A percentile compares a stretch with the other conserved stretches of the same genome.
phyloP scores from a whole-genome alignment of 106 monocot genomes.

The Dendrobium chrysotoxum region DNA sequence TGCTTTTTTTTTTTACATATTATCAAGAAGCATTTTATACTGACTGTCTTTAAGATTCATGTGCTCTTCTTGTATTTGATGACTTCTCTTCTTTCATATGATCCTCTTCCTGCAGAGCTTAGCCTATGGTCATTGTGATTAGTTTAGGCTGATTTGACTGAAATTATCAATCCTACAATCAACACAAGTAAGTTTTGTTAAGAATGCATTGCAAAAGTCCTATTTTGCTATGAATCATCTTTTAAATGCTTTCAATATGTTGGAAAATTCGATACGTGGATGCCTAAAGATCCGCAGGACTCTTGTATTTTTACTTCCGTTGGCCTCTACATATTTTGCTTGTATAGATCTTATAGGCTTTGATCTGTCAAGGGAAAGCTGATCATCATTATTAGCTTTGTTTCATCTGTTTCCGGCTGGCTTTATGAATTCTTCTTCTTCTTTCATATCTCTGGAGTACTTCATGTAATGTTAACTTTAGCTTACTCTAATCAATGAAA shows the following conservation, averaged over 20 bases:
- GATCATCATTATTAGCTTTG: too few relatives aligned
- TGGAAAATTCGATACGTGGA: background rate
- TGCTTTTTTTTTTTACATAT: background rate
- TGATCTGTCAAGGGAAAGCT: background rate
- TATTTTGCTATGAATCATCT: background rate
- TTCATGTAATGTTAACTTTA: background rate
- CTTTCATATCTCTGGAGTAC: background rate
- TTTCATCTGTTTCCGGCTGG: background rate
- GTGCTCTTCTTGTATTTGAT: background rate
- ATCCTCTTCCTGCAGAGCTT: background rate
- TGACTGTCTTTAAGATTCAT: background rate
- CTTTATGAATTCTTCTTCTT: background rate
- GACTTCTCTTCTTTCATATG: background rate
- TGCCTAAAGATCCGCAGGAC: background rate
- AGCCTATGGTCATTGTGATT: background rate
- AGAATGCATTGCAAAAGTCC: background rate
- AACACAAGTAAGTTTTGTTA: background rate
- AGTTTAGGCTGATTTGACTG: background rate
- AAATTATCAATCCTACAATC: background rate
- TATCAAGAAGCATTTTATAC: background rate
- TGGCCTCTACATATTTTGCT: background rate
- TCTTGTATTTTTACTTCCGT: background rate
- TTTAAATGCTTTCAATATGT: background rate
- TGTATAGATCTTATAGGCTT: background rate
- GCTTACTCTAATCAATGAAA: background rate